A percentile compares a stretch with the other conserved stretches of the same genome.
Evolutionary conservation across 768 basidiomycete species (phyloP).

Genomic region (Mycena capillaripes): DNA sequence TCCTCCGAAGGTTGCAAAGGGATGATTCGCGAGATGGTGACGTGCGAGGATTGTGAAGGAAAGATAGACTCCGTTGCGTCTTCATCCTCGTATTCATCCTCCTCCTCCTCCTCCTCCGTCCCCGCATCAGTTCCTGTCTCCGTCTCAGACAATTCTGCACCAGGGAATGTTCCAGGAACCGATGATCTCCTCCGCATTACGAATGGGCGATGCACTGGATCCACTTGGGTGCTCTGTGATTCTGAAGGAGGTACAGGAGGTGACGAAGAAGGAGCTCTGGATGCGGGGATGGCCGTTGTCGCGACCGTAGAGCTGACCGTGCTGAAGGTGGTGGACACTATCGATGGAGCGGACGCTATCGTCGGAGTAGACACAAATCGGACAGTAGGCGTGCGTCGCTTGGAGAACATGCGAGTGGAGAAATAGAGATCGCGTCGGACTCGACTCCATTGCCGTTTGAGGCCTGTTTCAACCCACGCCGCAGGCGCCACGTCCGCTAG

Average conservation of each 20-base stretch:
- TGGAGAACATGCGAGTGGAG: conserved; percentile 52
- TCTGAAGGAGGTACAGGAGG: too few relatives aligned
- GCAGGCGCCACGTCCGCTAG: conserved; percentile 65
- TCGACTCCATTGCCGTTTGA: conserved; percentile 52
- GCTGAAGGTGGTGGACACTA: neutral
- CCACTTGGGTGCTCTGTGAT: neutral
- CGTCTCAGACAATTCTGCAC: conserved; percentile 52
- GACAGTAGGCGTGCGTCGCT: conserved; percentile 18
- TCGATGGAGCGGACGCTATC: neutral
- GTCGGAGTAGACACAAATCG: conserved; percentile 25
- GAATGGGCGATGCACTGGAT: neutral
- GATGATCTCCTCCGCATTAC: conserved; percentile 7
- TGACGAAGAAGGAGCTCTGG: too few relatives aligned
- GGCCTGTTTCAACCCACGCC: conserved; percentile 60
- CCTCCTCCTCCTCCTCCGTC: conserved; percentile 30
- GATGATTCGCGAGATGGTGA: conserved; percentile 33
- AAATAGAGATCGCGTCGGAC: conserved; percentile 48
- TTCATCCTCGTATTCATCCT: neutral
- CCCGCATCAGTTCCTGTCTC: conserved; percentile 55
- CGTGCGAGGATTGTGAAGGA: conserved; percentile 24
- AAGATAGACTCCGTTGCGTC: conserved; percentile 6
- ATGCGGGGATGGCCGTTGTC: conserved; percentile 27
- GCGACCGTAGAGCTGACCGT: conserved; percentile 7
- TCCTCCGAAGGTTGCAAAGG: conserved; percentile 29
- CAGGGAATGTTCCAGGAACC: conserved; percentile 75